Evolutionary conservation across 768 basidiomycete species (phyloP), one percentile per base, ranked within the genome.

Genomic region (Termitomyces sp.): DNA sequence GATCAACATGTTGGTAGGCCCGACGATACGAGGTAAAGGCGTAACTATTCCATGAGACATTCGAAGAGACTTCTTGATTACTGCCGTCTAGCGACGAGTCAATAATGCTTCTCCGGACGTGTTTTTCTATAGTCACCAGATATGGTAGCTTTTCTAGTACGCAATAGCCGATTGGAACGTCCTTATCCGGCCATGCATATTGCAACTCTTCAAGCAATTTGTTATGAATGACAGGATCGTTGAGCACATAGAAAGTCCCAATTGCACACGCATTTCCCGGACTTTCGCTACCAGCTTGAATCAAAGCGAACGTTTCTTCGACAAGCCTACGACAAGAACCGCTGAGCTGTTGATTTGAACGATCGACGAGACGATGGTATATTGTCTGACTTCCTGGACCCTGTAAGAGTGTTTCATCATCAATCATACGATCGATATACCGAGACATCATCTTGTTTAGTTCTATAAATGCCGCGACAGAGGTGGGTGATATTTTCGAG

Each of bases 31-130:
- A 24, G 77, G 75, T 50, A 78, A 64, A 7, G 76, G 75, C 8
- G 71, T 72, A 2, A 74, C 71, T 41, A 76, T 69, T 24, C 77
- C 77, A 59, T 75, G 74, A 39, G 74, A 72, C 48, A 80, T 62
- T 1, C 79, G 70, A 48, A 81, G 69, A 1, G 77, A 69, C 65
- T 80, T 79, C 60, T 79, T 80, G 55, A 79, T 72, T 16, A 80
- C 74, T 9, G 78, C 77, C 16, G 74, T 76, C 79, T 81, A 58
- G 7, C 24, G 24, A 58, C 55, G 46, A 31, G 41, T 59, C 32
- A 49, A 9, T 44, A 26, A n/a, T 49, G 6, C 53, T 37, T 36
- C 31, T 42, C 32, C 16, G 24, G 22, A 29, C 7, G 26, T 53
- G 20, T 46, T 22, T 0, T 39, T 18, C 5, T n/a, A n/a, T 10